These are phyloP conservation scores for Lipomyces chichibuensis DNA, from an alignment of 805 yeast genomes.

Conservation along the genomic window DNA sequence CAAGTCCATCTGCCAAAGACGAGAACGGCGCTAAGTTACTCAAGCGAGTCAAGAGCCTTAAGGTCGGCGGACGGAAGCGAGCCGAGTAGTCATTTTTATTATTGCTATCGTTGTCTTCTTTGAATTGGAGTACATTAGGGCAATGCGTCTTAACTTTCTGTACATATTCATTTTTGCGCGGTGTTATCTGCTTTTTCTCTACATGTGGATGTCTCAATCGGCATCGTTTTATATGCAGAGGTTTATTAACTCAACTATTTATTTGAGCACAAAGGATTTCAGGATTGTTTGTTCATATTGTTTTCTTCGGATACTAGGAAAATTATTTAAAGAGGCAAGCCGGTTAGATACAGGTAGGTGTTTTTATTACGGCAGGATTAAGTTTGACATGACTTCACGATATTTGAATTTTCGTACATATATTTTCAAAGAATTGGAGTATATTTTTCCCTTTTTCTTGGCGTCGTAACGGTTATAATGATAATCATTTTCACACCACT, in stretches of 20 bases:
- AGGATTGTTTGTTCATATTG: background rate
- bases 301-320: background rate
- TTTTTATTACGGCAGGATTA: conserved; percentile 1
- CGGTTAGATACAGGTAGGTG: background rate
- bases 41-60: conserved; percentile 86
- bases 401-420: background rate
- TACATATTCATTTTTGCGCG: background rate
- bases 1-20: conserved; percentile 30
- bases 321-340: background rate
- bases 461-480: background rate
- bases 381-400: background rate
- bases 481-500: background rate
- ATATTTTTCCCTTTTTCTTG: background rate
- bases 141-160: background rate
- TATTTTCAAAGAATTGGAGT: background rate
- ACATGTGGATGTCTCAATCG: background rate
- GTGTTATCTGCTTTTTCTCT: background rate
- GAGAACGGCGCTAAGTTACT: conserved; percentile 60
- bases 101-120: background rate
- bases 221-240: background rate
- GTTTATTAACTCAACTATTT: background rate
- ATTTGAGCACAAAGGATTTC: too few relatives aligned
- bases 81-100: background rate
- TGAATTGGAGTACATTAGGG: background rate
- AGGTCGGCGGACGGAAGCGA: conserved; percentile 55